phyloP scores from a whole-genome alignment of 768 basidiomycete genomes.

The Naganishia kalamii region DNA sequence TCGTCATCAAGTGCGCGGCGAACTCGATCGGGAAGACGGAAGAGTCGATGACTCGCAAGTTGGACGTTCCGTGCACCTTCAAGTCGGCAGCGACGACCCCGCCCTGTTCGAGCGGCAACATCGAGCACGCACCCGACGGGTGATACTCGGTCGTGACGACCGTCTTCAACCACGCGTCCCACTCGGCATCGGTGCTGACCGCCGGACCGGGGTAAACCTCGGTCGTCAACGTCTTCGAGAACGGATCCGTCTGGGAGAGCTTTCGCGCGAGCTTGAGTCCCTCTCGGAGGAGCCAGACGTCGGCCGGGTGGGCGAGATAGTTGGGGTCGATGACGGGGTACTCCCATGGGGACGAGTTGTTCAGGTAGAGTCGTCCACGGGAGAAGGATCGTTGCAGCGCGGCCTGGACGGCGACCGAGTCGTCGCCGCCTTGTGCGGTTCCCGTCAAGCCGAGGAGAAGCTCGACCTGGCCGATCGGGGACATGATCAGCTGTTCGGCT shows the following conservation, averaged over 20 bases:
- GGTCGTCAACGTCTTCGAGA: constrained; percentile 50
- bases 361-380: constrained; percentile 61
- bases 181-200: constrained; percentile 56
- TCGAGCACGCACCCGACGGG: constrained; percentile 56
- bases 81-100: constrained; percentile 59
- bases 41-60: constrained; percentile 49
- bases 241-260: constrained; percentile 54
- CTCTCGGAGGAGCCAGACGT: constrained; percentile 54
- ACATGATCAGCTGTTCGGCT: constrained; percentile 27
- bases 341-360: constrained; percentile 57
- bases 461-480: constrained; percentile 55
- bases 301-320: constrained; percentile 58
- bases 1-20: constrained; percentile 51
- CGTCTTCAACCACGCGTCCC: constrained; percentile 54
- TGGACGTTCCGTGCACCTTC: constrained; percentile 57
- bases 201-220: constrained; percentile 54
- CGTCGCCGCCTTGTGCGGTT: constrained; percentile 40
- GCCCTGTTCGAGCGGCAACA: constrained; percentile 55
- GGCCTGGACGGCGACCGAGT: constrained; percentile 56
- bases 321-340: constrained; percentile 60
- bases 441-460: constrained; percentile 53
- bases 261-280: constrained; percentile 60
- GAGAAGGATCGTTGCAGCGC: constrained; percentile 21
- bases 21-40: constrained; percentile 57
- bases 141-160: constrained; percentile 53